Base-by-base conservation (phyloP, 1,139 yeast species). In the Meyerozyma guilliermondii region DNA sequence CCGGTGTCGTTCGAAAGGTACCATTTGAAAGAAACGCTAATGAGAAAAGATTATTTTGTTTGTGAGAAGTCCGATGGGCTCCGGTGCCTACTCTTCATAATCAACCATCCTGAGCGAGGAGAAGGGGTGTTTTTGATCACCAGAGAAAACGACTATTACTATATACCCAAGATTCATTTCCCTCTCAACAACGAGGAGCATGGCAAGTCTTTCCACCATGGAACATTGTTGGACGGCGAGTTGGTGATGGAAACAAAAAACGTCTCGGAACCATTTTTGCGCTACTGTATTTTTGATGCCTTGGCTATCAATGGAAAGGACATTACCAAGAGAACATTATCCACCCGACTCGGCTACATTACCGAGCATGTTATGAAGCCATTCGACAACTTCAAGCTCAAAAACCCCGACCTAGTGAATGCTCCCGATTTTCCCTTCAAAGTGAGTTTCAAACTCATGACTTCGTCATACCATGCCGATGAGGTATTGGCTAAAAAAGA, bases 21-120 rank as follows among this genome's bases (percentile, higher is more conserved):
- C 35, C 97, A 91, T 63, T 70, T 92, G 34, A 68, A 71, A 6
- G 80, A 80, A 42, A 79, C 81, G 30, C 66, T 92, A 40, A 60
- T 76, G 59, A 67, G 84, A 27, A 61, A 63, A 46, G 78, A 71
- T 54, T 92, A 89, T 59, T 84, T 81, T 54, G 98, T 92, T 0
- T 92, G 98, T 66, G 99, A 94, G 58, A 94, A 94, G 60, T 81
- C 95, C 0, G 98, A 94, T 62, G 99, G 99, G 0, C 68, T 92
- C 42, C 71, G 99, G 43, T 87, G 95, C 47, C 66, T 92, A 39
- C 64, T 85, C 59, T 70, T 84, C 46, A 76, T 84, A 4, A 63
- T 84, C 36, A 68, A 87, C 55, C 91, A 86, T 55, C 83, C 88
- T 2, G 78, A 71, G 41, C 80, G 87, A 3, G 84, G 83, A 16